Evolutionary conservation across 2,329 filamentous ascomycete genomes (phyloP), one percentile per base, ranked within the genome.

Genomic region (Metarhizium sp.): DNA sequence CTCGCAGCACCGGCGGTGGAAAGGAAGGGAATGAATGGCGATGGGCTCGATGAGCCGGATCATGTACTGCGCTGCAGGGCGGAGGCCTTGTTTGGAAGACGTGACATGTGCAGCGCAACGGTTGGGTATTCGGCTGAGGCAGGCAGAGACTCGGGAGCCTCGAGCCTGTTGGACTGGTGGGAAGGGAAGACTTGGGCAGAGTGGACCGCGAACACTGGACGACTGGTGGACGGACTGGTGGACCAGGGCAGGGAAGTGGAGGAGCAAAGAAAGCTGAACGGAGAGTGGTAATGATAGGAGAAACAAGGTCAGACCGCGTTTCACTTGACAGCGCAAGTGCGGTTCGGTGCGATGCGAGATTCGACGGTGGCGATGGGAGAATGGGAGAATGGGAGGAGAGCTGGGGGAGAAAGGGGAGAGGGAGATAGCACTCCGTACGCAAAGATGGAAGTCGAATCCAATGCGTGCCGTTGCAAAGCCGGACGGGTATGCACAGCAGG

Each of bases 1-100:
- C 58, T 57, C 57, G 57, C 57, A 57, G 65, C 66, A 64, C 64
- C 66, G 66, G 67, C 63, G 63, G 60, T 61, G 18, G 60, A 61
- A 59, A 56, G 58, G 60, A 57, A 57, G 55, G 59, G 54, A 51
- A 50, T 16, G 51, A 45, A 51, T 18, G 40, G 42, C 47, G 36
- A 54, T 46, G 53, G 57, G 45, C 57, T 58, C 51, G 45, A 45
- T 53, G 46, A 55, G 54, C 57, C 55, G 55, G 56, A 51, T 58
- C 59, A 57, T 58, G 55, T 56, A 58, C 59, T 55, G 55, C 47
- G 54, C 52, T 46, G 56, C 51, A 52, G 57, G 53, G 30, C 51
- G 48, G 50, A 43, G 32, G 43, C 40, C 51, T 25, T 25, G 43
- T 55, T 51, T 52, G 49, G 52, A 20, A 45, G n/a, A 10, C 42